Evolutionary conservation across 305 asterid genomes (phyloP).

Genomic region (Rubia tinctorum): DNA sequence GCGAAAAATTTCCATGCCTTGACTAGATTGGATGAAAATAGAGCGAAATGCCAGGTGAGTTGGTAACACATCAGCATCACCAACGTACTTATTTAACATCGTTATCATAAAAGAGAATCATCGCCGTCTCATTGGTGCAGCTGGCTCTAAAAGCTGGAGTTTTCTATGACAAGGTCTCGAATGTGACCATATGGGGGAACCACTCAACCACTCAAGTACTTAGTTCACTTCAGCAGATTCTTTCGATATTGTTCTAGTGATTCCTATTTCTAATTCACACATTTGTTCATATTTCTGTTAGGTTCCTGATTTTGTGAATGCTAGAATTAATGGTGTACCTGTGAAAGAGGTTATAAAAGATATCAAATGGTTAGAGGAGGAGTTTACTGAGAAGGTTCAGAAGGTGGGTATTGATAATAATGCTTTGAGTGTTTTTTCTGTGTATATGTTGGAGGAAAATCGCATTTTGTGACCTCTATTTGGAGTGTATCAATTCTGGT

Average conservation of each 20-base stretch:
- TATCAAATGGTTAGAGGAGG: slow-evolving; percentile 87
- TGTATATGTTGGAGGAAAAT: too few species aligned
- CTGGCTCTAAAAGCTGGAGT: slow-evolving; percentile 96
- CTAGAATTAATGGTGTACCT: slow-evolving; percentile 71
- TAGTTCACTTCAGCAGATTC: slow-evolving; percentile 23
- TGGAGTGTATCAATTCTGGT: too few species aligned
- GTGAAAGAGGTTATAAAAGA: slow-evolving; percentile 87
- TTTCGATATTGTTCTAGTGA: neutral
- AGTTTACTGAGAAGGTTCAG: slow-evolving; percentile 87
- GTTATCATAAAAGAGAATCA: neutral
- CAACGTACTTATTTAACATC: neutral
- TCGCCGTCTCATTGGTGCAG: slow-evolving; percentile 37
- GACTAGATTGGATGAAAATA: slow-evolving; percentile 94
- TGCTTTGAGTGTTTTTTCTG: neutral
- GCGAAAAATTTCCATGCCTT: slow-evolving; percentile 91
- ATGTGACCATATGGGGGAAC: slow-evolving; percentile 98
- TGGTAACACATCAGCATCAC: neutral
- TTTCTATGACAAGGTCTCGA: slow-evolving; percentile 88
- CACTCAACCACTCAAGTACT: slow-evolving; percentile 97
- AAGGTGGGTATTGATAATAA: slow-evolving; percentile 39
- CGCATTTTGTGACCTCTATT: too few species aligned
- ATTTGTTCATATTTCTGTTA: slow-evolving; percentile 23
- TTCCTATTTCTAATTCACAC: neutral
- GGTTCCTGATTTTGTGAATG: slow-evolving; percentile 97
- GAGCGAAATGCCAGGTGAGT: slow-evolving; percentile 96